Conservation (phyloP, 106 monocot species). For the Phalaenopsis aphrodite region DNA sequence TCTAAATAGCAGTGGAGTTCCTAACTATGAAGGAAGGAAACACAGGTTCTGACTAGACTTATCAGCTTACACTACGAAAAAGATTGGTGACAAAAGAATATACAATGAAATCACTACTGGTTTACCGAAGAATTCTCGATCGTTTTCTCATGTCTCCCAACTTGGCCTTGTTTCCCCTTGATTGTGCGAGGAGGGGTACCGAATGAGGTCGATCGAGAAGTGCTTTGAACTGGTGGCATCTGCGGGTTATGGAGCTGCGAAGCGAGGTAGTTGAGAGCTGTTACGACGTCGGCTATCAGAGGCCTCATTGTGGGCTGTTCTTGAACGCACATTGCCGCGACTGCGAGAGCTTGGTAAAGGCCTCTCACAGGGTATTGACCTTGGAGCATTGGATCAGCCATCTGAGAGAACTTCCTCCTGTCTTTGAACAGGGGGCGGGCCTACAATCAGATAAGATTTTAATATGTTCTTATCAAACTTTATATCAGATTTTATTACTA, state of each 20-base stretch:
- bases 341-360: constrained; percentile 33
- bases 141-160: background rate
- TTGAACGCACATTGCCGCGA: constrained; percentile 40
- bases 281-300: constrained; percentile 41
- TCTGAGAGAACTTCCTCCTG: constrained; percentile 19
- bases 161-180: background rate
- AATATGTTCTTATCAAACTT: background rate
- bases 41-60: background rate
- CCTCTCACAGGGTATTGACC: constrained; percentile 23
- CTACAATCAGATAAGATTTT: constrained; percentile 8
- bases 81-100: background rate
- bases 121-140: background rate
- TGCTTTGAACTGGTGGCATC: background rate
- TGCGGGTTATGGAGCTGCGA: constrained; percentile 25
- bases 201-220: background rate
- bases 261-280: constrained; percentile 40
- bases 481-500: too few species aligned
- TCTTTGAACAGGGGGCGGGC: constrained; percentile 30
- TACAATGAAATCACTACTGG: background rate
- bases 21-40: background rate
- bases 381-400: constrained; percentile 27
- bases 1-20: background rate
- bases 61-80: background rate
- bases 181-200: background rate
- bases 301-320: constrained; percentile 33